Evolutionary conservation across 202 grass and related monocot genomes (phyloP), one percentile per base, ranked within the genome.

Genomic region (Elaeis oleifera): DNA sequence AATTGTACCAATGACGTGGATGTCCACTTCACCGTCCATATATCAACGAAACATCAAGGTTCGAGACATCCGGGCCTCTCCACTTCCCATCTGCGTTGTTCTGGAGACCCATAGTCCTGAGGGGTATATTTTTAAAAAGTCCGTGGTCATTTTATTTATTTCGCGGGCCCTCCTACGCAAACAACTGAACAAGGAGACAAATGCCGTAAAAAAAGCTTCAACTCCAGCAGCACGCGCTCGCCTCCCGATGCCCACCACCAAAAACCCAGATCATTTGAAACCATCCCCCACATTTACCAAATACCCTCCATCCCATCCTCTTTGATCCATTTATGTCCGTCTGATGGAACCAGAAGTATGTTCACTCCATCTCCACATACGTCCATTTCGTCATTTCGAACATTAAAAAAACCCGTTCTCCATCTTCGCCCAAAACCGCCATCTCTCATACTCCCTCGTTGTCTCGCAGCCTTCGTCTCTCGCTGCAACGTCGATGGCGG

Each of bases 191-290:
- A 31, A 64, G 50, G 27, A 14, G 57, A 13, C 52, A 29, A 32
- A 62, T 5, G 67, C 58, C 19, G 58, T 19, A 6, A 18, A 27
- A n/a, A 53, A 25, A 44, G 51, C 44, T 66, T 49, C 74, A 26
- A 23, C 13, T 17, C 27, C 62, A 39, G 8, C 28, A 31, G 51
- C 66, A 78, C 74, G 22, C 49, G 26, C 61, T 27, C 72, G 65
- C n/a, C 53, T 82, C 54, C 78, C 60, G 50, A 68, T 79, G 65
- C 63, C 69, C 18, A 4, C 9, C 16, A 21, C 31, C 20, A n/a
- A 57, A 69, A 83, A 68, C 63, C 23, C 28, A 56, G 54, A 59
- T 6, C 53, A 61, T 61, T 81, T 91, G 77, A 69, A 96, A 74
- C 0, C 71, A 14, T 84, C 76, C 70, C 22, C 0, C 0, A 24